Conservation (phyloP, 306 rosid species). For the Prunus mongolica region DNA sequence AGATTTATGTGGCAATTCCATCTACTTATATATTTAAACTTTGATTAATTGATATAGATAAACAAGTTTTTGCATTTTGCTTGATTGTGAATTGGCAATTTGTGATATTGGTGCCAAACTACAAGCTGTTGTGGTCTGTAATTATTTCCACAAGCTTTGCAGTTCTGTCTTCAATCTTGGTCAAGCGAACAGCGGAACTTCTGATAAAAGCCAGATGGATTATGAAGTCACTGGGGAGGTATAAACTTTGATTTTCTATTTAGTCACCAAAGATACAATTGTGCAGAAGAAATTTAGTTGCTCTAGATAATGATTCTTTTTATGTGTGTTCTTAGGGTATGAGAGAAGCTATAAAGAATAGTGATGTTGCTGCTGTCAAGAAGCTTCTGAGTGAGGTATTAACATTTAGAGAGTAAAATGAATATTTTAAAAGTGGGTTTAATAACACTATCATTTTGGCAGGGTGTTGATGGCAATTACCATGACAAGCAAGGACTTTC, state of each 20-base stretch:
- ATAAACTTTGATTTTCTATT: slow-evolving; percentile 20
- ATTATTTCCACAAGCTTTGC: slow-evolving; percentile 25
- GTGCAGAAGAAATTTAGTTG: slow-evolving; percentile 14
- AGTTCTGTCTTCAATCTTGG: slow-evolving; percentile 66
- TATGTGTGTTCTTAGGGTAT: slow-evolving; percentile 55
- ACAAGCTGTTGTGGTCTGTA: slow-evolving; percentile 8
- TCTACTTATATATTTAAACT: background rate
- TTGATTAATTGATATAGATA: background rate
- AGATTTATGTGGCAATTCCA: background rate
- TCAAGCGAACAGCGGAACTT: slow-evolving; percentile 33
- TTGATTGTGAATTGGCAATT: slow-evolving; percentile 15
- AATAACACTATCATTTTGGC: slow-evolving; percentile 36
- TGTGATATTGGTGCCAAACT: slow-evolving; percentile 9
- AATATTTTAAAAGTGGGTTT: slow-evolving; percentile 17
- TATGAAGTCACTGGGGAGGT: slow-evolving; percentile 94
- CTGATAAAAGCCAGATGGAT: slow-evolving; percentile 39
- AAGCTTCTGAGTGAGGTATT: slow-evolving; percentile 82
- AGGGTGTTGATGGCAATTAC: slow-evolving; percentile 98
- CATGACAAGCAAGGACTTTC: slow-evolving; percentile 87
- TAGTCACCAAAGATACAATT: slow-evolving; percentile 9
- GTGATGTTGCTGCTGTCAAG: slow-evolving; percentile 74
- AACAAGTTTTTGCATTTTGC: background rate
- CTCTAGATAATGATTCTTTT: slow-evolving; percentile 19
- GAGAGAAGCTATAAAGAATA: slow-evolving; percentile 95
- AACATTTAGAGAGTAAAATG: background rate